Conservation (phyloP, 2,329 filamentous ascomycete genomes). For the Epichloe uncinata region DNA sequence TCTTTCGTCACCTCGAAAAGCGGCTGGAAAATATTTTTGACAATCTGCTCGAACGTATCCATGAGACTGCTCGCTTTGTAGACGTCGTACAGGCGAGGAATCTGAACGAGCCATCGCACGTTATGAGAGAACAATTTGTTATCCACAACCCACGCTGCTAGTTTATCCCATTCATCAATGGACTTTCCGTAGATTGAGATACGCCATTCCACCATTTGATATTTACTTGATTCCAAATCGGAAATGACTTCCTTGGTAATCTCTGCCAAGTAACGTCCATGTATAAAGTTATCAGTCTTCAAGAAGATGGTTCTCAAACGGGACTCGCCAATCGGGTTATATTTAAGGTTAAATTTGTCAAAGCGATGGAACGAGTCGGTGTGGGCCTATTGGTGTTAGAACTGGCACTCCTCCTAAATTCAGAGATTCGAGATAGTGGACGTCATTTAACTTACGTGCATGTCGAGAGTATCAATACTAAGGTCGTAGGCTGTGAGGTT, state of each 20-base stretch:
- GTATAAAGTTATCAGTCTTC: conserved; percentile 96
- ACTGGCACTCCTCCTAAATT: neutral
- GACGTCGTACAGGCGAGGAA: conserved; percentile 87
- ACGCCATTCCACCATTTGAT: conserved; percentile 99
- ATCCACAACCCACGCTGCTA: conserved; percentile 93
- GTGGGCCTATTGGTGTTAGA: conserved; percentile 49
- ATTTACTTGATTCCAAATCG: conserved; percentile 96
- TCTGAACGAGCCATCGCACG: conserved; percentile 91
- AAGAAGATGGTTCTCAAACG: conserved; percentile 93
- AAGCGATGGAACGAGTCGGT: conserved; percentile 98
- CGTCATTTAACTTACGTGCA: conserved; percentile 58
- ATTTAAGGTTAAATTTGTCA: conserved; percentile 99
- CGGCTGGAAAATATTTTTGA: conserved; percentile 84
- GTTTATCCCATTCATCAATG: conserved; percentile 92
- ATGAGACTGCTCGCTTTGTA: conserved; percentile 84
- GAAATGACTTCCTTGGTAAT: conserved; percentile 97
- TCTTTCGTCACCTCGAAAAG: conserved; percentile 89
- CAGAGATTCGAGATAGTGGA: neutral
- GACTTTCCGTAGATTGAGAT: conserved; percentile 93
- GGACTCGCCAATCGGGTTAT: conserved; percentile 94
- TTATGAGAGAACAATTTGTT: conserved; percentile 98
- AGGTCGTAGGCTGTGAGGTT: conserved; percentile 94
- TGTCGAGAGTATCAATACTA: conserved; percentile 95
- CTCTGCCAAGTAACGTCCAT: conserved; percentile 89
- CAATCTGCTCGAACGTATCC: conserved; percentile 78